Evolutionary conservation across 352 stramenopile genomes (phyloP), one percentile per base, ranked within the genome.

Genomic region (Phytopythium aichiense): DNA sequence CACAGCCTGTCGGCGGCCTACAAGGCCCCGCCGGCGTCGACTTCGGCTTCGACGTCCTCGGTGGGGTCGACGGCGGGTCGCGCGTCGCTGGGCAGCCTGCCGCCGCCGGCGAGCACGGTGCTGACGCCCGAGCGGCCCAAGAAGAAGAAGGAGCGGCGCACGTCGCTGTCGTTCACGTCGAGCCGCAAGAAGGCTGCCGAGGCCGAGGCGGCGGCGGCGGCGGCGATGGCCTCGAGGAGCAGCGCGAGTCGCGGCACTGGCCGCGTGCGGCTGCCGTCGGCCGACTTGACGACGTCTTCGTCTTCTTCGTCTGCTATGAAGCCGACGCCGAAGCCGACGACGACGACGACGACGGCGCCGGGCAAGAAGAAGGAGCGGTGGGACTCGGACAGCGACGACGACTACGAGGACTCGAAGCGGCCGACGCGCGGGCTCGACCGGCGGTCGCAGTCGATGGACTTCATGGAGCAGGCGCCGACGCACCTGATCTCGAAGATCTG

Each of bases 401-500:
- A 88, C 53, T 91, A 81, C 56, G 79, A 91, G 42, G 76, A 88
- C 59, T 78, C 74, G n/a, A 74, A 71, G 30, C 74, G 73, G 13
- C 78, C 82, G 7, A 84, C 73, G 40, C 79, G 76, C 23, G 79
- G 79, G n/a, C 68, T 89, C 3, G 77, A 80, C 43, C 72, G 78
- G 1, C 79, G 82, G 15, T 88, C 79, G 8, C 74, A 88, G 61
- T 89, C 78, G 61, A 87, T 91, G 78, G 82, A 91, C 69, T 88
- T 88, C 56, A 84, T 91, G 78, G 79, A 91, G 61, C 78, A 91
- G 61, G 74, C 82, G 43, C 69, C 82, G 48, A 81, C 72, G 38
- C 82, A 91, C 57, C 61, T 91, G 28, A 91, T 91, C 65, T 83
- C 77, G 7, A 91, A 91, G 69, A 85, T 89, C 56, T 91, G 82